phyloP scores from a whole-genome alignment of 129 eudicot genomes.

The Mikania micrantha region DNA sequence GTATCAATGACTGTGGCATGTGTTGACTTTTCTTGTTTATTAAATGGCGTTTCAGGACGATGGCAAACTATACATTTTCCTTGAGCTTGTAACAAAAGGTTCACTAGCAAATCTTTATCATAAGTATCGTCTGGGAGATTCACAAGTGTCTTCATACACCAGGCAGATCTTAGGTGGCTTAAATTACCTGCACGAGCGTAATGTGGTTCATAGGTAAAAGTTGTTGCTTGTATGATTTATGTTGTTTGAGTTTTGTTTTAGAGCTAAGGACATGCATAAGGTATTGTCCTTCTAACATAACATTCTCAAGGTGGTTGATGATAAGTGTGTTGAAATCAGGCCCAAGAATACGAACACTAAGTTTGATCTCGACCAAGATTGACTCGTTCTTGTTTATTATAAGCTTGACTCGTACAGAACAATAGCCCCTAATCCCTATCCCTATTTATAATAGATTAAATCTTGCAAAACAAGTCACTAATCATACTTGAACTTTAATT shows the following conservation, averaged over 20 bases:
- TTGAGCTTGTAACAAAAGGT: constrained; percentile 43
- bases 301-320: not conserved
- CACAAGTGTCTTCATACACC: constrained; percentile 66
- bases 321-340: too few relatives aligned
- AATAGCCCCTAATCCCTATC: too few relatives aligned
- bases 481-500: too few relatives aligned
- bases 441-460: too few relatives aligned
- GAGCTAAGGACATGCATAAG: not conserved
- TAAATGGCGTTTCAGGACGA: constrained; percentile 25
- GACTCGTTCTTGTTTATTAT: too few relatives aligned
- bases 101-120: constrained; percentile 33
- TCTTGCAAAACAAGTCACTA: too few relatives aligned
- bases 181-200: constrained; percentile 45
- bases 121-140: constrained; percentile 38
- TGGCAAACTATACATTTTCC: constrained; percentile 34
- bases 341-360: too few relatives aligned
- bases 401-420: too few relatives aligned
- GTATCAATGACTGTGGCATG: not conserved
- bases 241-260: not conserved
- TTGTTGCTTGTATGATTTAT: not conserved
- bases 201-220: constrained; percentile 61
- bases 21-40: not conserved
- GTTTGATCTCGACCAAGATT: too few relatives aligned
- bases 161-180: constrained; percentile 64
- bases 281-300: not conserved